A percentile compares a stretch with the other conserved stretches of the same genome.
phyloP scores from a whole-genome alignment of 192 early-diverging fungal genomes.

The Coemansia sp. region DNA sequence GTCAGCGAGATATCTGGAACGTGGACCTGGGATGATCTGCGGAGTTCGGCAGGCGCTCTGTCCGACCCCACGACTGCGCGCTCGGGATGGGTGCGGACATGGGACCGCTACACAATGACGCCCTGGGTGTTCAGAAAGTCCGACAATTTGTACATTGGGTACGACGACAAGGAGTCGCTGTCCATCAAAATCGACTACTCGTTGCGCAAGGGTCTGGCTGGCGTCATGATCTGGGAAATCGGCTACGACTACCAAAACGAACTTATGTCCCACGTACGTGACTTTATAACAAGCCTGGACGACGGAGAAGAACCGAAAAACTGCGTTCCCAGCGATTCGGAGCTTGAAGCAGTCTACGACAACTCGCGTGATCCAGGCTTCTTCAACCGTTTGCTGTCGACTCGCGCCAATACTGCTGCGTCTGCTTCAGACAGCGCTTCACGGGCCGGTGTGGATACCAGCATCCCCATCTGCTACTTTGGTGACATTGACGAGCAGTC shows the following conservation, averaged over 20 bases:
- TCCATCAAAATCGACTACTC: slow-evolving; percentile 64
- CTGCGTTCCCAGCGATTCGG: slow-evolving; percentile 37
- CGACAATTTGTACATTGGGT: slow-evolving; percentile 65
- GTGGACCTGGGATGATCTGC: slow-evolving; percentile 67
- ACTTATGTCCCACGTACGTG: slow-evolving; percentile 52
- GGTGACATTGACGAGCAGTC: slow-evolving; percentile 14
- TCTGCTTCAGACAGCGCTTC: not conserved
- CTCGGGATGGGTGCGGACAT: slow-evolving; percentile 64
- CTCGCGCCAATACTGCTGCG: slow-evolving; percentile 6
- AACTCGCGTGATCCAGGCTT: slow-evolving; percentile 41
- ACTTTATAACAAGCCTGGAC: slow-evolving; percentile 39
- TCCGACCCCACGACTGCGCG: slow-evolving; percentile 32
- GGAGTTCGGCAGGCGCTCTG: slow-evolving; percentile 56
- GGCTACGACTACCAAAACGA: slow-evolving; percentile 68
- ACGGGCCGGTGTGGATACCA: slow-evolving; percentile 9
- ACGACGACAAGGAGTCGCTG: slow-evolving; percentile 69
- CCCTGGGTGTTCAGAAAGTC: slow-evolving; percentile 71
- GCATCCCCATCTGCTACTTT: slow-evolving; percentile 38
- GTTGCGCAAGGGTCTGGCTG: slow-evolving; percentile 59
- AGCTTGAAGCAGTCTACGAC: slow-evolving; percentile 35
- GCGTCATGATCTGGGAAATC: slow-evolving; percentile 74
- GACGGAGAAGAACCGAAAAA: slow-evolving; percentile 28
- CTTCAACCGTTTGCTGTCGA: slow-evolving; percentile 26
- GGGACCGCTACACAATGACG: slow-evolving; percentile 63
- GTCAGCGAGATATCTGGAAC: slow-evolving; percentile 58